A percentile compares a stretch with the other conserved stretches of the same genome.
Conservation (phyloP, 495 filamentous ascomycete genomes). For the Talaromyces wortmannii region DNA sequence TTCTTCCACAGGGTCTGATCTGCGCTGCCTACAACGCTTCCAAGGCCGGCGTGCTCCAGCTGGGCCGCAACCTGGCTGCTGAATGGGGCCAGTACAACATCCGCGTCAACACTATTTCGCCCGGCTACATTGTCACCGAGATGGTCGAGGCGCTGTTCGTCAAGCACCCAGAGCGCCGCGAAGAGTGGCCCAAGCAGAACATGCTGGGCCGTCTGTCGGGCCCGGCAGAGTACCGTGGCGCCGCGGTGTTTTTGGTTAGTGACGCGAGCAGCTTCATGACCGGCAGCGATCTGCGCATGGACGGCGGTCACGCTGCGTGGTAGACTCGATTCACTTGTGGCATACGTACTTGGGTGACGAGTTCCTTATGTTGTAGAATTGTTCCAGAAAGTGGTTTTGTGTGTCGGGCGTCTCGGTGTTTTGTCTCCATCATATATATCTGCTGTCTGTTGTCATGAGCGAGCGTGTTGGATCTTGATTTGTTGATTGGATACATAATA, state of each 20-base stretch:
- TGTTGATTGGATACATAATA: too few relatives aligned
- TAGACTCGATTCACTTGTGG: slow-evolving; percentile 21
- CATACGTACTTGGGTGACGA: not conserved
- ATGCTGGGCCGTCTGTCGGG: slow-evolving; percentile 78
- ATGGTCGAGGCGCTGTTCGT: slow-evolving; percentile 81
- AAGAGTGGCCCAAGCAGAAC: slow-evolving; percentile 79
- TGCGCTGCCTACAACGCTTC: slow-evolving; percentile 85
- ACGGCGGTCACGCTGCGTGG: slow-evolving; percentile 79
- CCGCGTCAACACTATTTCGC: slow-evolving; percentile 91
- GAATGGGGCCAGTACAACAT: slow-evolving; percentile 87
- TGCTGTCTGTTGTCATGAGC: too few relatives aligned
- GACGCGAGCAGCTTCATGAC: slow-evolving; percentile 88
- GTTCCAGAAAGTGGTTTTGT: too few relatives aligned
- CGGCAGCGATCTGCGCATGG: slow-evolving; percentile 70
- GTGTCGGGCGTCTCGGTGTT: too few relatives aligned
- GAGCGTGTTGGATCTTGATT: too few relatives aligned
- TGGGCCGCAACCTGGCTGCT: slow-evolving; percentile 74
- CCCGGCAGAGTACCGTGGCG: slow-evolving; percentile 75
- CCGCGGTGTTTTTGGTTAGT: slow-evolving; percentile 77
- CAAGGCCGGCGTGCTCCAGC: slow-evolving; percentile 82
- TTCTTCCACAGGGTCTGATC: slow-evolving; percentile 49
- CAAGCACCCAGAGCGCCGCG: slow-evolving; percentile 64
- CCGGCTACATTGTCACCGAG: slow-evolving; percentile 89
- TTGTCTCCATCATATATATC: too few relatives aligned
- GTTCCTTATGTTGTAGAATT: not conserved